A percentile compares a stretch with the other conserved stretches of the same genome.
phyloP scores from a whole-genome alignment of 805 yeast species.

The Metschnikowia anglica region DNA sequence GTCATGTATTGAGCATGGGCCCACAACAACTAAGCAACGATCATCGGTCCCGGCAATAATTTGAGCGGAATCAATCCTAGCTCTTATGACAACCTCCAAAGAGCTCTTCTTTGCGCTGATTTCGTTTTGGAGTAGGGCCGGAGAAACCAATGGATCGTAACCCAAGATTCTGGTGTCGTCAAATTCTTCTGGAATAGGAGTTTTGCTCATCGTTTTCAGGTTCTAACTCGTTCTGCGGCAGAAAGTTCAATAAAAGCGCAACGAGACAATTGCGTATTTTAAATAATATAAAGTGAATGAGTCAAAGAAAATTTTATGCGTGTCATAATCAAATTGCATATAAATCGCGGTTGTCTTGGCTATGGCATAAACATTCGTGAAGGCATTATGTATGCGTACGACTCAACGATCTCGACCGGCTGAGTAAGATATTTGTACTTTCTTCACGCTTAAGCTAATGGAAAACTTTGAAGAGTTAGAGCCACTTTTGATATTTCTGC shows the following conservation, averaged over 20 bases:
- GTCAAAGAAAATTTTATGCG: conserved; percentile 22
- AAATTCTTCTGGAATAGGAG: conserved; percentile 65
- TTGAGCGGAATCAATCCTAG: conserved; percentile 71
- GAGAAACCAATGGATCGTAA: conserved; percentile 94
- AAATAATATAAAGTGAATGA: conserved; percentile 9
- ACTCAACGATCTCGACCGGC: too few relatives aligned
- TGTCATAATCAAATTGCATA: conserved; percentile 15
- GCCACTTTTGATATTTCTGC: too few relatives aligned
- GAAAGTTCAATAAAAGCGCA: background rate
- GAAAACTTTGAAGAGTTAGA: too few relatives aligned
- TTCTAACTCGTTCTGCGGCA: background rate
- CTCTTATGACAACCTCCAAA: conserved; percentile 63
- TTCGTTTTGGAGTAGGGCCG: conserved; percentile 88
- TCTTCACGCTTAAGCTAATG: too few relatives aligned
- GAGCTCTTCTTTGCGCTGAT: conserved; percentile 63
- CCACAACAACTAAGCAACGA: conserved; percentile 83
- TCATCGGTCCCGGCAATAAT: conserved; percentile 83
- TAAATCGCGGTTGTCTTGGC: background rate
- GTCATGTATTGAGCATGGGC: conserved; percentile 97
- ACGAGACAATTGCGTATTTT: background rate
- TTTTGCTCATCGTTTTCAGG: conserved; percentile 29
- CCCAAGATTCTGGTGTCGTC: conserved; percentile 80
- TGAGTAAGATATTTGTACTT: too few relatives aligned
- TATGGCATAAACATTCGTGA: conserved; percentile 6
- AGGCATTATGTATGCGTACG: too few relatives aligned